Percentiles rank a stretch among this genome's conserved stretches.
phyloP scores from a whole-genome alignment of 192 early-diverging fungal species.

The Podila horticola region DNA sequence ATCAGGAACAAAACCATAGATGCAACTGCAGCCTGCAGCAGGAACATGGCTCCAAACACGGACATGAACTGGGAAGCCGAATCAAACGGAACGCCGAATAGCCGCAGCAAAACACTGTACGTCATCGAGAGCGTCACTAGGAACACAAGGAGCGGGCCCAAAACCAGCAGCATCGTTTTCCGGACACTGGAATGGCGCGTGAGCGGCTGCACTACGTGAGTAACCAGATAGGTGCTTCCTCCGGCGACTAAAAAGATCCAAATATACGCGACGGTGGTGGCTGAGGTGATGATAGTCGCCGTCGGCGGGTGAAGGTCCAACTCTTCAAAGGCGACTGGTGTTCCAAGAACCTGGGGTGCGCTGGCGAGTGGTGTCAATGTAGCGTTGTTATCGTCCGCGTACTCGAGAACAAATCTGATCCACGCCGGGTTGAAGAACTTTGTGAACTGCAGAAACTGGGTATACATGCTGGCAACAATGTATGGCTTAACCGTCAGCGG shows the following conservation, averaged over 20 bases:
- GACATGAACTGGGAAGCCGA: slow-evolving; percentile 28
- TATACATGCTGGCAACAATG: slow-evolving; percentile 40
- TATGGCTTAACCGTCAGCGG: slow-evolving; percentile 31
- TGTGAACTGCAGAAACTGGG: slow-evolving; percentile 37
- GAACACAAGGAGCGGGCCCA: slow-evolving; percentile 24
- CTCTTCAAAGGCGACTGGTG: slow-evolving; percentile 34
- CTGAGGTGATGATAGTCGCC: slow-evolving; percentile 32
- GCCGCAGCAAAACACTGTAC: slow-evolving; percentile 14
- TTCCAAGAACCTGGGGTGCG: slow-evolving; percentile 34
- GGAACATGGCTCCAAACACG: slow-evolving; percentile 30
- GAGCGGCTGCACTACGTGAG: slow-evolving; percentile 24
- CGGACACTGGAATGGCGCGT: slow-evolving; percentile 6
- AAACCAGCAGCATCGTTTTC: slow-evolving; percentile 19
- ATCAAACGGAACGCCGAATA: slow-evolving; percentile 38
- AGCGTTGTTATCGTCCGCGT: slow-evolving; percentile 15
- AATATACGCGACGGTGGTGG: slow-evolving; percentile 44
- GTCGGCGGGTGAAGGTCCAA: slow-evolving; percentile 34
- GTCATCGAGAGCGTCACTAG: slow-evolving; percentile 29
- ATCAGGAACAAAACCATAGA: slow-evolving; percentile 44
- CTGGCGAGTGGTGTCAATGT: slow-evolving; percentile 8
- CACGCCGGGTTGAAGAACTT: slow-evolving; percentile 25
- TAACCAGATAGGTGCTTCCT: slow-evolving; percentile 40
- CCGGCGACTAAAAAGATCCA: slow-evolving; percentile 44
- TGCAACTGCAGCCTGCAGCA: slow-evolving; percentile 33
- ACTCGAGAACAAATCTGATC: slow-evolving; percentile 27